A percentile compares a stretch with the other conserved stretches of the same genome.
Conservation (phyloP, 129 eudicot genomes). For the Scalesia atractyloides region DNA sequence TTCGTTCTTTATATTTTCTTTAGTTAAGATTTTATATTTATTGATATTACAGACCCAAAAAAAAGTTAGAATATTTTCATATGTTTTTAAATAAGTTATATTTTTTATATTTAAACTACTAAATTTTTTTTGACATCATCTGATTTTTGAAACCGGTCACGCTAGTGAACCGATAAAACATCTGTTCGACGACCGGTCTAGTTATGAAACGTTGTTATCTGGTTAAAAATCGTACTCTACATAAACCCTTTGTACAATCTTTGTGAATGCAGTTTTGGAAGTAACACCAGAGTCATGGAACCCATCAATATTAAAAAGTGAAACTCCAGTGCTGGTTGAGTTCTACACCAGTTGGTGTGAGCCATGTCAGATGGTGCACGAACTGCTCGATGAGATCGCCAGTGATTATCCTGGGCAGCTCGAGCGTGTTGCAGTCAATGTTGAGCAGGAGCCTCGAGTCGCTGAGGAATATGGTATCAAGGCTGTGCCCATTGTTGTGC, state of each 20-base stretch:
- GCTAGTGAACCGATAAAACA: too few relatives aligned
- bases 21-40: too few relatives aligned
- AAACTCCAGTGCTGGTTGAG: conserved; percentile 73
- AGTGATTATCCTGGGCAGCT: conserved; percentile 61
- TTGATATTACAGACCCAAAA: too few relatives aligned
- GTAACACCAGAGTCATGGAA: conserved; percentile 79
- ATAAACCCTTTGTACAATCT: background rate
- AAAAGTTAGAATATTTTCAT: too few relatives aligned
- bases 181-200: too few relatives aligned
- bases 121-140: too few relatives aligned
- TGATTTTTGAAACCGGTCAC: too few relatives aligned
- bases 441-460: conserved; percentile 53
- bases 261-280: conserved; percentile 45
- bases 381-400: conserved; percentile 74
- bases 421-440: conserved; percentile 56
- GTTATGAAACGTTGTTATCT: too few relatives aligned
- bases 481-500: conserved; percentile 85
- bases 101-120: too few relatives aligned
- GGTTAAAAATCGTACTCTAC: too few relatives aligned
- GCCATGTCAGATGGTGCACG: conserved; percentile 82
- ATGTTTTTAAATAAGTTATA: too few relatives aligned
- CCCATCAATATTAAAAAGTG: conserved; percentile 50
- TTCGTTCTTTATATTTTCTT: too few relatives aligned
- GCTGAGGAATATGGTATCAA: conserved; percentile 71
- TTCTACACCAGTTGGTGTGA: conserved; percentile 91